Evolutionary conservation across 2,329 filamentous ascomycete genomes (phyloP).

Genomic region (Penicillium sp.): DNA sequence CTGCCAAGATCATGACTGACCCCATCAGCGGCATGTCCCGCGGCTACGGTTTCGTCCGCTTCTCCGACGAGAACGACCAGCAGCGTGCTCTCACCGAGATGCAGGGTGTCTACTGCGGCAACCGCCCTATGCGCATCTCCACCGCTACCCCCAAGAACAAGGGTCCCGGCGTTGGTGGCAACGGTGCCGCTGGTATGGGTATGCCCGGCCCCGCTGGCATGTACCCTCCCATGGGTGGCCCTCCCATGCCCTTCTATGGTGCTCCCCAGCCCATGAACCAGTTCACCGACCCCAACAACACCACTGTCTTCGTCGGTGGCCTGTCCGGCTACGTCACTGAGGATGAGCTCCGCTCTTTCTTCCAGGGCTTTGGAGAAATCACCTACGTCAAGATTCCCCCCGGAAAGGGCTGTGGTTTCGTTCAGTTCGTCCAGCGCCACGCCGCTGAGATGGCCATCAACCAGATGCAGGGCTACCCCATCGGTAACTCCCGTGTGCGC

Average conservation of each 20-base stretch:
- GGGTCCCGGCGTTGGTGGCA: conserved; percentile 56
- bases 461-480: conserved; percentile 99
- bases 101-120: conserved; percentile 99
- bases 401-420: conserved; percentile 97
- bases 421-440: conserved; percentile 98
- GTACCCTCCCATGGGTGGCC: conserved; percentile 66
- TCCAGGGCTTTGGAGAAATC: conserved; percentile 99
- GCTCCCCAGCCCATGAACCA: conserved; percentile 91
- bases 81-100: conserved; percentile 95
- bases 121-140: conserved; percentile 96
- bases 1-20: conserved; percentile 99
- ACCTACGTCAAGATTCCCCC: conserved; percentile 99
- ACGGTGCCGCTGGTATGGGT: conserved; percentile 47
- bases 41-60: conserved; percentile 96
- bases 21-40: conserved; percentile 96
- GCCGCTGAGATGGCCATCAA: conserved; percentile 99
- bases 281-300: conserved; percentile 99
- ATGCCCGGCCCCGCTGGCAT: conserved; percentile 60
- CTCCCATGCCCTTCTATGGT: conserved; percentile 64
- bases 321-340: conserved; percentile 97
- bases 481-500: conserved; percentile 96
- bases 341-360: conserved; percentile 99
- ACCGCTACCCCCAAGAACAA: conserved; percentile 96
- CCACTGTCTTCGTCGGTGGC: conserved; percentile 95
- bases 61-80: conserved; percentile 92